phyloP scores from a whole-genome alignment of 768 basidiomycete species.

The Collybiopsis luxurians region DNA sequence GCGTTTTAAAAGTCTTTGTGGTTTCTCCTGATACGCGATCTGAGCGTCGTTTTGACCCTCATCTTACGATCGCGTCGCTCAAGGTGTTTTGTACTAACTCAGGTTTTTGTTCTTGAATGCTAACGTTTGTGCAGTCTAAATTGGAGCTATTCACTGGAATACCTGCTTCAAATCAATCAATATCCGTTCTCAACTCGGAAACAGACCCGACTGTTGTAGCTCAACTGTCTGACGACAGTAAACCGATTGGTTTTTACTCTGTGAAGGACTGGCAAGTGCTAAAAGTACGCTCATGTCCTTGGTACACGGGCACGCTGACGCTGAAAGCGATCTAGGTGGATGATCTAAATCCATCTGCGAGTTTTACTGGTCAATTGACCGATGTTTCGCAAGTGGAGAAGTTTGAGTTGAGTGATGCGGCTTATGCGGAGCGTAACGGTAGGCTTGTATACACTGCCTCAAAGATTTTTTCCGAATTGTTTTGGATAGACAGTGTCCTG shows the following conservation, averaged over 20 bases:
- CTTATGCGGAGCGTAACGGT: conserved; percentile 84
- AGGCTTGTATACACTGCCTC: conserved; percentile 5
- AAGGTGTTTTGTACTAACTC: conserved; percentile 60
- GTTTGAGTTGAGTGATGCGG: conserved; percentile 81
- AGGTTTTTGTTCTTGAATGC: conserved; percentile 10
- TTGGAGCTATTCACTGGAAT: conserved; percentile 93
- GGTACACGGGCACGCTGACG: neutral
- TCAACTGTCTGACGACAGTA: conserved; percentile 61
- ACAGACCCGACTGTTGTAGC: conserved; percentile 47
- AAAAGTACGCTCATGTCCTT: conserved; percentile 48
- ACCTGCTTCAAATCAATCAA: conserved; percentile 64
- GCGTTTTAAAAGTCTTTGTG: conserved; percentile 68
- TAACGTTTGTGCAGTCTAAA: conserved; percentile 50
- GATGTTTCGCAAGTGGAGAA: conserved; percentile 89
- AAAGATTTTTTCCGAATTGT: conserved; percentile 1
- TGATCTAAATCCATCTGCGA: conserved; percentile 73
- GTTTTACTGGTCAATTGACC: conserved; percentile 79
- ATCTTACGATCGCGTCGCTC: conserved; percentile 71
- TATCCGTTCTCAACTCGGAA: conserved; percentile 62
- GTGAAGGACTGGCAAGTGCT: conserved; percentile 76
- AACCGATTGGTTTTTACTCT: conserved; percentile 73
- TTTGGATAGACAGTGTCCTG: conserved; percentile 72
- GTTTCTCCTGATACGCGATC: conserved; percentile 86
- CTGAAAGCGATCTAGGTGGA: conserved; percentile 43
- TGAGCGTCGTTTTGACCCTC: conserved; percentile 80